phyloP scores from a whole-genome alignment of 2,329 filamentous ascomycete genomes.

The Amylocarpus encephaloides region DNA sequence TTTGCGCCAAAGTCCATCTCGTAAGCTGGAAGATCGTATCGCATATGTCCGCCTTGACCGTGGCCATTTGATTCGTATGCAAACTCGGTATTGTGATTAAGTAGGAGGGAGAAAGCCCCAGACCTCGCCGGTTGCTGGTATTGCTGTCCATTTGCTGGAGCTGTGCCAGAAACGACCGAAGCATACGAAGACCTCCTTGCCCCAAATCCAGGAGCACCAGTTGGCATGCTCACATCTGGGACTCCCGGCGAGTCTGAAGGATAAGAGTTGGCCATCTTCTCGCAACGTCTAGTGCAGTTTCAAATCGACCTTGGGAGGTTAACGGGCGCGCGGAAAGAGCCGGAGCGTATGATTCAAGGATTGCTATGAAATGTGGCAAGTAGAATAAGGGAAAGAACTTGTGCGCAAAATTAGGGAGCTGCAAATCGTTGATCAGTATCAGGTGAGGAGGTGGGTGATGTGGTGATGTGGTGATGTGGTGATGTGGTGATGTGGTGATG shows the following conservation, averaged over 20 bases:
- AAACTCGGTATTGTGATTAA: constrained; percentile 23
- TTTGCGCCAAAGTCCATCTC: constrained; percentile 27
- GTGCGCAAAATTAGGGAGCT: not conserved
- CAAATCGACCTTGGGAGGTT: not conserved
- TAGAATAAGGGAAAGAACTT: not conserved
- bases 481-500: not conserved
- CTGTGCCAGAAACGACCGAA: constrained; percentile 50
- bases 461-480: too few relatives aligned
- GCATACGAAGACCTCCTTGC: constrained; percentile 55
- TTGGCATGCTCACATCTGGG: constrained; percentile 30
- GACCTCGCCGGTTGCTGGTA: constrained; percentile 26
- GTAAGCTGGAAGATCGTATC: constrained; percentile 23
- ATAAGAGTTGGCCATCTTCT: constrained; percentile 27
- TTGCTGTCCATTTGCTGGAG: constrained; percentile 23
- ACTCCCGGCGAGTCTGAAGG: constrained; percentile 28
- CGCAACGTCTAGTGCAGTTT: not conserved
- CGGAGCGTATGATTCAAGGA: not conserved
- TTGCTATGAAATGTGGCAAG: not conserved
- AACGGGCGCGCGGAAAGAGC: not conserved
- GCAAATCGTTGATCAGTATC: not conserved
- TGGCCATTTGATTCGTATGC: constrained; percentile 25
- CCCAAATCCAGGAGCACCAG: constrained; percentile 33
- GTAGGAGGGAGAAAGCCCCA: constrained; percentile 28
- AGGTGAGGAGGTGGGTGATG: not conserved
- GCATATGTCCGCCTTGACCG: constrained; percentile 15